A percentile compares a stretch with the other conserved stretches of the same genome.
These are phyloP conservation scores for Capsicum rhomboideum DNA, from an alignment of 257 asterid species.

Conservation along the genomic window DNA sequence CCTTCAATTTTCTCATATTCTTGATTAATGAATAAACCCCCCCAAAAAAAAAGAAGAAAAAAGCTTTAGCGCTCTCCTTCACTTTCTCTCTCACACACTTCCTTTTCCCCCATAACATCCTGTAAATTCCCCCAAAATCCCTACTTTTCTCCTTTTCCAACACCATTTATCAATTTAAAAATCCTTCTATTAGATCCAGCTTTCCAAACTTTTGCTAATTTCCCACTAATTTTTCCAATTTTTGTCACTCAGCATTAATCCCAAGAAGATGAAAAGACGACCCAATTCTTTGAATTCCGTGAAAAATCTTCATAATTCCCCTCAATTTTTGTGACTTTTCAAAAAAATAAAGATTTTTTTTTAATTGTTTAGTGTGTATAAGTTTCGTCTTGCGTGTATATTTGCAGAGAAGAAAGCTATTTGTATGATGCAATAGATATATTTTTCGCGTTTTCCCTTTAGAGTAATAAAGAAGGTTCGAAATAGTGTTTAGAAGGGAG, in stretches of 20 bases:
- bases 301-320: slow-evolving; percentile 7
- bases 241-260: neutral
- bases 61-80: neutral
- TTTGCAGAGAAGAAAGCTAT: slow-evolving; percentile 10
- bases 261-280: slow-evolving; percentile 16
- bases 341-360: too few species aligned
- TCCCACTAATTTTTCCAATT: neutral
- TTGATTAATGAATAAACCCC: too few species aligned
- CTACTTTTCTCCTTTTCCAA: neutral
- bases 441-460: neutral
- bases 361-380: neutral
- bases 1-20: too few species aligned
- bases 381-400: slow-evolving; percentile 1
- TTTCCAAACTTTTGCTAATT: neutral
- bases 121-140: neutral
- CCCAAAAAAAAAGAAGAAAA: too few species aligned
- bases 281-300: slow-evolving; percentile 22
- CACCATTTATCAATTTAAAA: neutral
- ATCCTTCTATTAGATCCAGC: neutral
- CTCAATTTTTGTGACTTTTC: neutral
- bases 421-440: neutral
- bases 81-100: neutral
- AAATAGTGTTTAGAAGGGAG: neutral
- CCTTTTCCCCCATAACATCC: neutral
- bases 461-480: neutral